A percentile compares a stretch with the other conserved stretches of the same genome.
phyloP scores from a whole-genome alignment of 2,329 filamentous ascomycete genomes.

The Grosmannia clavigera region DNA sequence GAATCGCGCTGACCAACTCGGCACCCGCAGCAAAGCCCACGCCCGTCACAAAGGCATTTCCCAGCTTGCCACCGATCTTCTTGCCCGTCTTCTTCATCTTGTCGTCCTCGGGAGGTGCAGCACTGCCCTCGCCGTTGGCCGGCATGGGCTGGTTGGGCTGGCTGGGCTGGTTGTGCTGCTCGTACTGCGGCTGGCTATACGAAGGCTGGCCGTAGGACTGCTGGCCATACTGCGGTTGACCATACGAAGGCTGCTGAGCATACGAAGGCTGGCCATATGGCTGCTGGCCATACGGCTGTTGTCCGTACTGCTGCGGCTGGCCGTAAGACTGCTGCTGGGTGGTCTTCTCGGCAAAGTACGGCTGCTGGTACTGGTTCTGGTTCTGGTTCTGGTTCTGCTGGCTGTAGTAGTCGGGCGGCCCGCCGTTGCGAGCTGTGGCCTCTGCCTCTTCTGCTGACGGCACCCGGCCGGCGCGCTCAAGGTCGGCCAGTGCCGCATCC shows the following conservation, averaged over 20 bases:
- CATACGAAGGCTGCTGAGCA: slow-evolving; percentile 8
- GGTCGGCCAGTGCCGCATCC: slow-evolving; percentile 25
- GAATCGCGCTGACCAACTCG: slow-evolving; percentile 84
- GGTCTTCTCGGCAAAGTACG: slow-evolving; percentile 13
- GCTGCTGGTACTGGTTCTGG: slow-evolving; percentile 10
- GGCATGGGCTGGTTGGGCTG: slow-evolving; percentile 16
- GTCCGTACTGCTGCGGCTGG: no score
- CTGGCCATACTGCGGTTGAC: slow-evolving; percentile 12
- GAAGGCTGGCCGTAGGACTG: slow-evolving; percentile 24
- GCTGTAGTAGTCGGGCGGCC: background rate
- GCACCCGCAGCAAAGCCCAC: slow-evolving; percentile 83
- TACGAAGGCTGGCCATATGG: slow-evolving; percentile 1
- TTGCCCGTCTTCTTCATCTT: slow-evolving; percentile 70
- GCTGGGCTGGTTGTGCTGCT: slow-evolving; percentile 21
- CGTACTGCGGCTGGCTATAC: slow-evolving; percentile 24
- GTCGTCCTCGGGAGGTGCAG: slow-evolving; percentile 23
- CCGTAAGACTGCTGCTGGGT: no score
- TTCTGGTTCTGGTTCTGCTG: background rate
- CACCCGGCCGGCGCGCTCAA: slow-evolving; percentile 9
- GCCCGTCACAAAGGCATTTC: slow-evolving; percentile 75
- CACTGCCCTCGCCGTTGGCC: slow-evolving; percentile 19
- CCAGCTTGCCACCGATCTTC: slow-evolving; percentile 94
- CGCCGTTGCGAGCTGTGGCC: background rate
- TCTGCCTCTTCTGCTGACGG: slow-evolving; percentile 2
- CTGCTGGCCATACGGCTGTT: slow-evolving; percentile 11